Conservation (phyloP, 495 filamentous ascomycete species). For the Penicillium subrubescens region DNA sequence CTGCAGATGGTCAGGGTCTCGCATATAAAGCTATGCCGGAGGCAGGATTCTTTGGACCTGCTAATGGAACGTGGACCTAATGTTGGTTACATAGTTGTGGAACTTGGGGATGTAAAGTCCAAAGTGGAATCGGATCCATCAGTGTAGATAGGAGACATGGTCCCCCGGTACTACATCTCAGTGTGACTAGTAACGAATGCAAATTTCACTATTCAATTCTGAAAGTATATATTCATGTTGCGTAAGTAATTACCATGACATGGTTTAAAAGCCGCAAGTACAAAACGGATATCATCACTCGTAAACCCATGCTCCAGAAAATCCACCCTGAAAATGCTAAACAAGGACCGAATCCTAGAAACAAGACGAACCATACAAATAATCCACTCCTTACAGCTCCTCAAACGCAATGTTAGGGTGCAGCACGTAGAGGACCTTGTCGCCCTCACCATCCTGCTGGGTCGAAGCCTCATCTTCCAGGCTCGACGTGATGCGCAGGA, state of each 20-base stretch:
- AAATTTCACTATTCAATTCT: not conserved
- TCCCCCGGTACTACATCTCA: too few species aligned
- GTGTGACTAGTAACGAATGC: not conserved
- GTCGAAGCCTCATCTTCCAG: conserved; percentile 58
- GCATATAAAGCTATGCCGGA: conserved; percentile 44
- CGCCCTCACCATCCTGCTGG: conserved; percentile 42
- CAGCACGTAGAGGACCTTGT: conserved; percentile 78
- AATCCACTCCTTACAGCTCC: conserved; percentile 47
- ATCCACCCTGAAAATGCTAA: conserved; percentile 33
- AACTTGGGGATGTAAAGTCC: not conserved
- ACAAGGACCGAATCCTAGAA: conserved; percentile 19
- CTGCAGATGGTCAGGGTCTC: conserved; percentile 45
- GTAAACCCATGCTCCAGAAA: conserved; percentile 32
- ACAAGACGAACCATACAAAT: conserved; percentile 8
- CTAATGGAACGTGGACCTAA: conserved; percentile 47
- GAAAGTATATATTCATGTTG: not conserved
- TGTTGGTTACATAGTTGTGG: not conserved
- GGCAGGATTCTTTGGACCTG: conserved; percentile 47
- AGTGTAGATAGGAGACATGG: not conserved
- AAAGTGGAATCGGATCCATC: not conserved
- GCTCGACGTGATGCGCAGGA: conserved; percentile 88
- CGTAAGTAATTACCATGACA: conserved; percentile 23
- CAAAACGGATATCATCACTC: conserved; percentile 39
- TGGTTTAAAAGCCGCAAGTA: conserved; percentile 17
- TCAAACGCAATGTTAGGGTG: conserved; percentile 94